Evolutionary conservation across 148 eudicot genomes (phyloP), one percentile per base, ranked within the genome.

Genomic region (Gaultheria prostrata): DNA sequence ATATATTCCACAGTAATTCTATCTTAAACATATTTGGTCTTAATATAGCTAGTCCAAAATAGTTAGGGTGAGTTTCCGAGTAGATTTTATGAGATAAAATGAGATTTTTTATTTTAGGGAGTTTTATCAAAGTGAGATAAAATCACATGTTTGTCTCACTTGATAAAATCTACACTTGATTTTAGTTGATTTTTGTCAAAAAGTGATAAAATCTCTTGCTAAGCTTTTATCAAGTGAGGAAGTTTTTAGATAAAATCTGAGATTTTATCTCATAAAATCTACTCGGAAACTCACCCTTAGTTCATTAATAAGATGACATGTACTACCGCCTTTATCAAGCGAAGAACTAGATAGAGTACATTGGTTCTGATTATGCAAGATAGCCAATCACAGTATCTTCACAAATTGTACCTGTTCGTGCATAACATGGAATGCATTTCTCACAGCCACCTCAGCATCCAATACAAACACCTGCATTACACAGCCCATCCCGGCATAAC

Each of bases 401-500:
- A 45, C 18, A 45, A 69, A n/a, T n/a, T 2, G 15, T 63, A 89
- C 91, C 89, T 86, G 61, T 80, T 84, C 65, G 80, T 84, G 70
- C 91, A 89, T 89, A 8, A 83, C 71, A 80, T 76, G 81, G 57
- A 82, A 88, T 32, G 91, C 91, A 73, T 86, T 75, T 63, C 84
- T 85, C 51, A 88, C 83, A 77, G 77, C 83, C 86, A 86, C 48
- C 10, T 86, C 85, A 77, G 69, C 83, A 83, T 86, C 91, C 72
- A 89, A 82, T 45, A 33, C 86, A 77, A 78, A 24, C 45, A 88
- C 90, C 91, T 89, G 83, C 54, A 80, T 24, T 26, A 69, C 15
- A 59, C 48, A 80, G 82, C 11, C 11, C 56, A 63, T 11, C 72
- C 46, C 24, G 63, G 39, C 50, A 76, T 65, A 80, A 17, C 43